Conservation (phyloP, 495 filamentous ascomycete species). For the Letharia lupina region DNA sequence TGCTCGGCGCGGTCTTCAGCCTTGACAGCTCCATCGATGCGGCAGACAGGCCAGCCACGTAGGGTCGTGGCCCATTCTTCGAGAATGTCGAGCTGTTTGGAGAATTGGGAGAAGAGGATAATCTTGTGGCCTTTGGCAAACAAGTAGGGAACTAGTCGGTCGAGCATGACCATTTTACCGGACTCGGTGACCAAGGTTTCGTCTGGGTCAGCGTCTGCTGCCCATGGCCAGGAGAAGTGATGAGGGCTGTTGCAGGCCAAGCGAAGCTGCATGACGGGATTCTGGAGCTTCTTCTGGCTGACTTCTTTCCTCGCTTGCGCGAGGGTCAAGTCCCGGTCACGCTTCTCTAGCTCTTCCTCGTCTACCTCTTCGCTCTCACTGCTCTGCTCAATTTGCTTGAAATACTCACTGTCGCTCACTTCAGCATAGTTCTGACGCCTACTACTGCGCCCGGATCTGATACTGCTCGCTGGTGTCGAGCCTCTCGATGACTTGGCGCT, state of each 20-base stretch:
- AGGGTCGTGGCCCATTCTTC: slow-evolving; percentile 72
- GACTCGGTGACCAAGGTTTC: slow-evolving; percentile 75
- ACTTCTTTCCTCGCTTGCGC: slow-evolving; percentile 78
- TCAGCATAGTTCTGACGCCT: slow-evolving; percentile 60
- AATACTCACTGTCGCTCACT: slow-evolving; percentile 65
- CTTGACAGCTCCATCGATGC: slow-evolving; percentile 84
- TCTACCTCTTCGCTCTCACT: slow-evolving; percentile 46
- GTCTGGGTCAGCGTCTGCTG: slow-evolving; percentile 47
- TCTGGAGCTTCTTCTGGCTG: slow-evolving; percentile 85
- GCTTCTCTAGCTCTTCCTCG: slow-evolving; percentile 51
- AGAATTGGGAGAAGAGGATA: slow-evolving; percentile 95
- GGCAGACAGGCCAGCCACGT: slow-evolving; percentile 69
- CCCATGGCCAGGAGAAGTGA: slow-evolving; percentile 94
- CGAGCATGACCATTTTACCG: slow-evolving; percentile 91
- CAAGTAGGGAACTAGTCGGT: slow-evolving; percentile 70
- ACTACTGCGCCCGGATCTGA: slow-evolving; percentile 38
- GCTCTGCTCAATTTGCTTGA: slow-evolving; percentile 53
- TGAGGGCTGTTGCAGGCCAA: slow-evolving; percentile 89
- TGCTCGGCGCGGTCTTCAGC: slow-evolving; percentile 72
- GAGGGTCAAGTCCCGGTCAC: slow-evolving; percentile 61
- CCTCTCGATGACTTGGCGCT: slow-evolving; percentile 62
- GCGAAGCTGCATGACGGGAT: slow-evolving; percentile 87
- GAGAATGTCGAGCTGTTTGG: slow-evolving; percentile 83
- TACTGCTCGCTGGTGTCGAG: slow-evolving; percentile 56
- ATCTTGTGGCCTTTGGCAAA: slow-evolving; percentile 76